Base-by-base conservation (phyloP, 192 early-diverging fungal genomes). In the Rhizoclosmatium sp. region DNA sequence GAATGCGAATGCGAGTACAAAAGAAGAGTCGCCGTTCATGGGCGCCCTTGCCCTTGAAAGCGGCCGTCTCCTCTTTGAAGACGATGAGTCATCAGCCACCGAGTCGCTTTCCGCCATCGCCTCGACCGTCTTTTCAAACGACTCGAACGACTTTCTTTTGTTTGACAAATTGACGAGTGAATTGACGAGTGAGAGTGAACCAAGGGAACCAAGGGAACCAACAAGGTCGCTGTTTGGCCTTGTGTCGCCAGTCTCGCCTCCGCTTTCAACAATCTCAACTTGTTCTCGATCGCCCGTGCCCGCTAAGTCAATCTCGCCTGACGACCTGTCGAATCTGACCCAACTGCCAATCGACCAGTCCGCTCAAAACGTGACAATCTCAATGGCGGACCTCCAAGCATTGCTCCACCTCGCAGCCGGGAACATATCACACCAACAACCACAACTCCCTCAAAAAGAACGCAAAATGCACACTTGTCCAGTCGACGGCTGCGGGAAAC, bases 401-500 rank as follows among this genome's bases (percentile, higher is more conserved):
- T 40, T 75, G 31, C 10, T 75, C n/a, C 46, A 46, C 5, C 46
- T 51, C 2, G 73, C 73, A 21, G 46, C 16, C 54, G 42, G 54
- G 10, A 44, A 21, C 47, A 54, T 9, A 14, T 16, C 59, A 12
- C 10, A 41, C 58, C 58, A 48, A 44, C 14, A 2, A 51, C 31
- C 71, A 14, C 71, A 39, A 59, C 54, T 1, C 54, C n/a, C 56
- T 54, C 71, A n/a, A 65, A 54, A 19, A 72, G 48, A n/a, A 72
- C 41, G 31, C 67, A 46, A 23, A 40, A 7, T 74, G 23, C 51
- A 81, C 70, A 78, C 73, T 21, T 94, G 91, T 69, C 81, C 90
- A 1, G 79, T 84, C 65, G 83, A 80, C n/a, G 85, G 82, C 47
- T 94, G 93, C 71, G 77, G 78, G 31, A 91, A 92, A 66, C 84